Conservation (phyloP, 2,329 filamentous ascomycete genomes). For the Botrytis porri region DNA sequence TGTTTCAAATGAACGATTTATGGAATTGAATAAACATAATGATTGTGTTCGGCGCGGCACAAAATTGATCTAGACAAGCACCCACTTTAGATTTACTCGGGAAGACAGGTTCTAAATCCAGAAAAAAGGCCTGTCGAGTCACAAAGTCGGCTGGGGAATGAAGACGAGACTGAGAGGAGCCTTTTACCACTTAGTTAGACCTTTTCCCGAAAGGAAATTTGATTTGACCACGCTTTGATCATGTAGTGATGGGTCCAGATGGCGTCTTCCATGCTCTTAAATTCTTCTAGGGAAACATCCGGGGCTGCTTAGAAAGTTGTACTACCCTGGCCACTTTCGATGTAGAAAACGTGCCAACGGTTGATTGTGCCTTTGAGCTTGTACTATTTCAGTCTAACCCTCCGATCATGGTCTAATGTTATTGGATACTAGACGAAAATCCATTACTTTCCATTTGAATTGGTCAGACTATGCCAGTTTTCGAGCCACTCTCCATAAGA, state of each 20-base stretch:
- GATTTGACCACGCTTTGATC: conserved; percentile 9
- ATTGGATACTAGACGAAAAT: conserved; percentile 8
- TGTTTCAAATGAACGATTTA: not conserved
- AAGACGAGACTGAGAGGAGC: not conserved
- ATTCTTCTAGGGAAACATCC: conserved; percentile 5
- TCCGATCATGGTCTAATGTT: not conserved
- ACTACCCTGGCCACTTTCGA: not conserved
- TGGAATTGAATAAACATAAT: not conserved
- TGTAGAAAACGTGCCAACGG: conserved; percentile 18
- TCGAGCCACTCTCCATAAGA: not conserved
- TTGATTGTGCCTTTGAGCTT: not conserved
- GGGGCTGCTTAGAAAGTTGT: conserved; percentile 1
- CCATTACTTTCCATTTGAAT: not conserved
- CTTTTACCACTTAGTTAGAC: not conserved
- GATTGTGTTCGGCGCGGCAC: not conserved
- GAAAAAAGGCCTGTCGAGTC: not conserved
- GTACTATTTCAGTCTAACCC: not conserved
- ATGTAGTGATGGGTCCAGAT: conserved; percentile 16
- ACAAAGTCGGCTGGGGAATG: conserved; percentile 2
- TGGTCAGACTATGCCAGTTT: not conserved
- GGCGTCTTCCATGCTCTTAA: conserved; percentile 16
- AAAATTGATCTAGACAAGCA: not conserved
- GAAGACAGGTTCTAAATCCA: not conserved
- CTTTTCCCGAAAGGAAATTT: conserved; percentile 10
- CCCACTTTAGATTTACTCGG: not conserved